Conservation (phyloP, 2,329 filamentous ascomycete species). For the Verticillium isaacii region DNA sequence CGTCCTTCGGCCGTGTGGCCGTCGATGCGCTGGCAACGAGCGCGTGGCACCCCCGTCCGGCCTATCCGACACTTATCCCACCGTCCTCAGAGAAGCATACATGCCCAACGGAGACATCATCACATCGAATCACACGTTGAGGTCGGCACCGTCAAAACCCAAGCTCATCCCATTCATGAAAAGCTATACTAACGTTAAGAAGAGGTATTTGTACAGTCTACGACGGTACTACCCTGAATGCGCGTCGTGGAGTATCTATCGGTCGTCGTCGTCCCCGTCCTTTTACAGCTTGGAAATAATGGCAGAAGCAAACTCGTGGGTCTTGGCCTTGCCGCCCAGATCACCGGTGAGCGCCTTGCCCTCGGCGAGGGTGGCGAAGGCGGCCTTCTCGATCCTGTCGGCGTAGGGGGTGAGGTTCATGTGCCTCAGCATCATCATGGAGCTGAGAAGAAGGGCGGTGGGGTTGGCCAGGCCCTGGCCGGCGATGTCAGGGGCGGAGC, state of each 20-base stretch:
- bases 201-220: constrained; percentile 15
- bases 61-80: not conserved
- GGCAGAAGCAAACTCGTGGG: constrained; percentile 84
- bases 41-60: not conserved
- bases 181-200: constrained; percentile 11
- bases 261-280: constrained; percentile 8
- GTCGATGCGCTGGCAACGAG: not conserved
- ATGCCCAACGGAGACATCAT: not conserved
- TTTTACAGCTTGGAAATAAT: constrained; percentile 71
- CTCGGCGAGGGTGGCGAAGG: constrained; percentile 91
- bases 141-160: not conserved
- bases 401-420: constrained; percentile 89
- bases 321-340: constrained; percentile 94
- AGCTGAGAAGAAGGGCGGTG: constrained; percentile 88
- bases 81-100: not conserved
- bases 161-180: constrained; percentile 12
- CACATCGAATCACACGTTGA: not conserved
- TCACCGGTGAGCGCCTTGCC: constrained; percentile 96
- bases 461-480: constrained; percentile 96
- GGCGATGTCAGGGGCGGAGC: constrained; percentile 92
- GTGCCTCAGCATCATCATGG: constrained; percentile 99
- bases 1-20: not conserved
- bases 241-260: constrained; percentile 8
- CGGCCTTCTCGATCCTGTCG: constrained; percentile 83
- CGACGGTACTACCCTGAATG: constrained; percentile 9